These are phyloP conservation scores for Aureobasidium sp. DNA, from an alignment of 2,329 filamentous ascomycete species.

Conservation along the genomic window DNA sequence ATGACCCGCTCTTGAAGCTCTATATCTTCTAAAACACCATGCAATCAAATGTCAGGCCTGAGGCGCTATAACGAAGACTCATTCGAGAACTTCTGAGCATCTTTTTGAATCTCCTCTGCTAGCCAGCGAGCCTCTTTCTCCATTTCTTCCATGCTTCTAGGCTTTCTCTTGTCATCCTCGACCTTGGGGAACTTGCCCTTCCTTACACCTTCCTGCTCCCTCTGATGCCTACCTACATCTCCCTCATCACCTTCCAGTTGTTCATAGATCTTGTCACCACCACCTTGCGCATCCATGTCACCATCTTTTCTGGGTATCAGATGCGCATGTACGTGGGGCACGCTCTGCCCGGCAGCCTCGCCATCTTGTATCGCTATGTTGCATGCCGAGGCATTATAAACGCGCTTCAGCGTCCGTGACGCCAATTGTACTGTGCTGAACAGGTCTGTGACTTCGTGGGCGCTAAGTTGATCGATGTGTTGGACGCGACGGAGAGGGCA, in stretches of 20 bases:
- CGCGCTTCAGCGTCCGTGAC: slow-evolving; percentile 62
- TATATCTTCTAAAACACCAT: not conserved
- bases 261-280: slow-evolving; percentile 71
- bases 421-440: slow-evolving; percentile 81
- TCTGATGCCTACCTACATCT: slow-evolving; percentile 66
- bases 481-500: slow-evolving; percentile 61
- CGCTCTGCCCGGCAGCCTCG: slow-evolving; percentile 81
- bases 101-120: slow-evolving; percentile 47
- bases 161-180: slow-evolving; percentile 56
- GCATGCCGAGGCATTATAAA: slow-evolving; percentile 64
- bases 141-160: slow-evolving; percentile 71
- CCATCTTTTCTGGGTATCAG: slow-evolving; percentile 66
- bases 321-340: slow-evolving; percentile 88
- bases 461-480: slow-evolving; percentile 67
- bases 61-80: not conserved
- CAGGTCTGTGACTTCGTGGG: slow-evolving; percentile 70
- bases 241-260: slow-evolving; percentile 78
- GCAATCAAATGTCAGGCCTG: too few relatives aligned
- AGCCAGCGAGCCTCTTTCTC: slow-evolving; percentile 65
- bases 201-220: slow-evolving; percentile 39
- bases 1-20: not conserved
- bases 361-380: slow-evolving; percentile 97
- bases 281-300: slow-evolving; percentile 51
- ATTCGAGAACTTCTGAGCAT: slow-evolving; percentile 22
- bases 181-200: slow-evolving; percentile 54